Percentiles rank a stretch among this genome's conserved stretches.
phyloP scores from a whole-genome alignment of 768 basidiomycete species.

The Coprinopsis sp. region DNA sequence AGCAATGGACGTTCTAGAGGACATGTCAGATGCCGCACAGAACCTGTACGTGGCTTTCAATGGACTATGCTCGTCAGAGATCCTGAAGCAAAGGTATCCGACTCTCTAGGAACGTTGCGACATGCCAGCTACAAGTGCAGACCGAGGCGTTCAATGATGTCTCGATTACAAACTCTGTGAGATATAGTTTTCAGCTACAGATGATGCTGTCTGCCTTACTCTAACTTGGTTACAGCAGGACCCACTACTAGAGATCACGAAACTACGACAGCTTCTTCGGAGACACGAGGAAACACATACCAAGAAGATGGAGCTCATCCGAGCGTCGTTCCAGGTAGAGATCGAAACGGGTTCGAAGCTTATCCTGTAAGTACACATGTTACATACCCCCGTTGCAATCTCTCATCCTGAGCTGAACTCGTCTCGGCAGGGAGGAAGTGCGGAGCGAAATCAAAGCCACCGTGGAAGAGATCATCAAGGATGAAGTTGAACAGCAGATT shows the following conservation, averaged over 20 bases:
- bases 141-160: slow-evolving; percentile 1
- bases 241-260: slow-evolving; percentile 12
- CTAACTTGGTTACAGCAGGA: background rate
- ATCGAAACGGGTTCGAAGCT: slow-evolving; percentile 12
- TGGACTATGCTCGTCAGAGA: background rate
- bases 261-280: slow-evolving; percentile 17
- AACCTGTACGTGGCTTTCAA: background rate
- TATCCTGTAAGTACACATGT: slow-evolving; percentile 10
- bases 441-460: slow-evolving; percentile 20
- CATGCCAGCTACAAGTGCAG: background rate
- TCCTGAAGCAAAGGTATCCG: background rate
- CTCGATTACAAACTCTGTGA: background rate
- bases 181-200: background rate
- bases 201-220: background rate
- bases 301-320: slow-evolving; percentile 13
- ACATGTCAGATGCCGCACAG: slow-evolving; percentile 5
- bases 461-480: slow-evolving; percentile 37
- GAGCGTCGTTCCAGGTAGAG: slow-evolving; percentile 14
- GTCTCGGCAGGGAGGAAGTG: slow-evolving; percentile 35
- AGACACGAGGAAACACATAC: slow-evolving; percentile 15
- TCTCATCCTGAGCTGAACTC: slow-evolving; percentile 12
- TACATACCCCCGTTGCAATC: background rate
- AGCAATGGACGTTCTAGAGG: background rate
- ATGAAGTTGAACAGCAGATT: slow-evolving; percentile 47
- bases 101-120: background rate